Evolutionary conservation across 306 rosid genomes (phyloP), one percentile per base, ranked within the genome.

Genomic region (Inga laurina): DNA sequence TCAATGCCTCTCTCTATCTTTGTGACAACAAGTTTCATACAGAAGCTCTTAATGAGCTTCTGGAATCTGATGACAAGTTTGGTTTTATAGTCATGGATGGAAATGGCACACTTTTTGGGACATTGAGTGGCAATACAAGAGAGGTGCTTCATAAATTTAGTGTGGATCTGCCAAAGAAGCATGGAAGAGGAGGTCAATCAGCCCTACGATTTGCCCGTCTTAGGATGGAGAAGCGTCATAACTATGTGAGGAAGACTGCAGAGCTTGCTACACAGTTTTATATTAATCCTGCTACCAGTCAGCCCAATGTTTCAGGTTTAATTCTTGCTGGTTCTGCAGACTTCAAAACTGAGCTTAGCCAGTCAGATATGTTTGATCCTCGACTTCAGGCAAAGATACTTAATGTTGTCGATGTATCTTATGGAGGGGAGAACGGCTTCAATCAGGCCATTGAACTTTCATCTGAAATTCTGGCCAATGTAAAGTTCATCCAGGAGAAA

Each of bases 401-500:
- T 13, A 76, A 76, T 59, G 80, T 76, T 39, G 70, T 34, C 18
- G 79, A 75, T 54, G 79, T 75, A 5, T 75, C 79, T 2, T 75
- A 75, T n/a, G 79, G 76, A 24, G 76, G 76, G 59, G 76, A 72
- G 59, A 72, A 72, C 7, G 76, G 76, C 22, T 72, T 72, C 49
- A 76, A 59, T 57, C 70, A 59, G 24, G 80, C 52, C 8, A 76
- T 76, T 39, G 80, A 76, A 22, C 41, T 76, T 0, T 76, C 80
- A 2, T 34, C 80, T 14, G 80, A 94, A 87, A 94, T 94, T 81
- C 84, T 94, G 43, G 87, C 97, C 35, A 94, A 90, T 75, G 98
- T 94, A 56, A 94, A 94, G 87, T 94, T 93, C 79, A 94, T 94
- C 75, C 98, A 94, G 88, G 98, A 94, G 91, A 94, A 94, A 77